Evolutionary conservation across 2,329 filamentous ascomycete species (phyloP).

Genomic region (Stagonosporopsis rhizophila): DNA sequence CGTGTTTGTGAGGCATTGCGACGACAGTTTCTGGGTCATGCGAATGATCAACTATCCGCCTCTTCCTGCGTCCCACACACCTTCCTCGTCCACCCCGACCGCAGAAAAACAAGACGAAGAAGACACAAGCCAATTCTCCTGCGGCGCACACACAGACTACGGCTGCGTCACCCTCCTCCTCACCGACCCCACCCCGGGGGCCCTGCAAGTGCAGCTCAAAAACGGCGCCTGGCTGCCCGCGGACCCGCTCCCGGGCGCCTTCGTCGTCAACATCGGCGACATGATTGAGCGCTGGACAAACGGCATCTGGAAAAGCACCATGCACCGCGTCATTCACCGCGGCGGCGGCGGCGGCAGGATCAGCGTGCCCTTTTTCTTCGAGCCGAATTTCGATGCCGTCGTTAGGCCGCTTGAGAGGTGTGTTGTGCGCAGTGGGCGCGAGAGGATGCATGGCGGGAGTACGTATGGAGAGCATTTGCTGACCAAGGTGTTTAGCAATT

Average conservation of each 20-base stretch:
- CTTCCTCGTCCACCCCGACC: too few species aligned
- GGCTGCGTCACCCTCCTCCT: conserved; percentile 57
- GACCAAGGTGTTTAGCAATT: conserved; percentile 54
- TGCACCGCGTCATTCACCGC: conserved; percentile 56
- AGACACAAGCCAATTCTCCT: conserved; percentile 45
- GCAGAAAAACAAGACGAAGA: conserved; percentile 14
- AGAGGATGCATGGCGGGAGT: conserved; percentile 39
- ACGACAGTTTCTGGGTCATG: conserved; percentile 51
- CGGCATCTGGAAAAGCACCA: conserved; percentile 52
- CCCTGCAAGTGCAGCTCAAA: conserved; percentile 54
- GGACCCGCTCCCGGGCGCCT: conserved; percentile 53
- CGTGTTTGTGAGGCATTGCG: conserved; percentile 43
- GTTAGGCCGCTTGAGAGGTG: conserved; percentile 50
- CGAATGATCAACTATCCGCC: conserved; percentile 51
- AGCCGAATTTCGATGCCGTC: conserved; percentile 53
- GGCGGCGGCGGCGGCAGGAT: conserved; percentile 51
- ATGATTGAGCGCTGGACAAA: conserved; percentile 58
- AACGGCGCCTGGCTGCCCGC: conserved; percentile 55
- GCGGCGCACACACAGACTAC: conserved; percentile 56
- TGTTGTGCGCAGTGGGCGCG: conserved; percentile 43
- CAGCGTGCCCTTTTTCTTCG: conserved; percentile 59
- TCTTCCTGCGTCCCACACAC: conserved; percentile 23
- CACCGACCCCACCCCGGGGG: conserved; percentile 52
- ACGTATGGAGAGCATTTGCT: conserved; percentile 55
- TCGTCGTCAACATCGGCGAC: conserved; percentile 60